Percentiles rank a stretch among this genome's conserved stretches.
These are phyloP conservation scores for Clonostachys chloroleuca DNA, from an alignment of 2,329 filamentous ascomycete genomes.

Conservation along the genomic window DNA sequence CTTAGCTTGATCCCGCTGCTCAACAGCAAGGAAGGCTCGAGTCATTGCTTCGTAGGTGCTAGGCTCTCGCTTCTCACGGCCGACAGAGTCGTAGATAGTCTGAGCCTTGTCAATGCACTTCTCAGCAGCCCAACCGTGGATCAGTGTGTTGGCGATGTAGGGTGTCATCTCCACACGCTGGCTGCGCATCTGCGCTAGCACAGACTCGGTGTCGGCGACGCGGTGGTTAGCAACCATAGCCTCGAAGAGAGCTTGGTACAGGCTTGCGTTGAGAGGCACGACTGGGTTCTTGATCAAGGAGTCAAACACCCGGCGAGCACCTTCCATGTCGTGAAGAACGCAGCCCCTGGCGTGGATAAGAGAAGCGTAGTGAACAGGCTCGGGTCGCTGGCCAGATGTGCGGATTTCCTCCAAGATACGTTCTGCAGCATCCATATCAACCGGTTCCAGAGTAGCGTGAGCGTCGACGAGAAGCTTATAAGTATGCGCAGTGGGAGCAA, in stretches of 20 bases:
- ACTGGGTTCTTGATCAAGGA: constrained; percentile 64
- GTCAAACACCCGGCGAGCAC: constrained; percentile 79
- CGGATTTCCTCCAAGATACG: constrained; percentile 76
- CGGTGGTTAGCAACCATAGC: constrained; percentile 93
- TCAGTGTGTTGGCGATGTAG: constrained; percentile 97
- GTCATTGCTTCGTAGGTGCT: constrained; percentile 99
- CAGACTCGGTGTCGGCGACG: constrained; percentile 68
- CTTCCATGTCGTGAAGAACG: constrained; percentile 84
- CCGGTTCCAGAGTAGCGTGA: constrained; percentile 86
- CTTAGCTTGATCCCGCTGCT: constrained; percentile 74
- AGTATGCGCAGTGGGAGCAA: constrained; percentile 89
- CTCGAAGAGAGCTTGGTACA: constrained; percentile 97
- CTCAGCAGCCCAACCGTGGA: constrained; percentile 90
- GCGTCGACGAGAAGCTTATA: constrained; percentile 97
- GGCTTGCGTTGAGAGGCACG: constrained; percentile 72
- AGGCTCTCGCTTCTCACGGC: constrained; percentile 77
- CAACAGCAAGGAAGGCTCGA: constrained; percentile 79
- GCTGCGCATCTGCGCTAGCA: constrained; percentile 72
- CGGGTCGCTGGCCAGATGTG: constrained; percentile 67
- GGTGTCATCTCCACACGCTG: constrained; percentile 81
- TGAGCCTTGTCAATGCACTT: constrained; percentile 76
- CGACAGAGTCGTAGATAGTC: constrained; percentile 74
- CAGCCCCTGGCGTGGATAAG: constrained; percentile 95
- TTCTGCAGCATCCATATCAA: constrained; percentile 85
- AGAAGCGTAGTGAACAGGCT: constrained; percentile 93